Percentiles rank a stretch among this genome's conserved stretches.
phyloP scores from a whole-genome alignment of 176 grass and related monocot genomes.

The Bothriochloa decipiens region DNA sequence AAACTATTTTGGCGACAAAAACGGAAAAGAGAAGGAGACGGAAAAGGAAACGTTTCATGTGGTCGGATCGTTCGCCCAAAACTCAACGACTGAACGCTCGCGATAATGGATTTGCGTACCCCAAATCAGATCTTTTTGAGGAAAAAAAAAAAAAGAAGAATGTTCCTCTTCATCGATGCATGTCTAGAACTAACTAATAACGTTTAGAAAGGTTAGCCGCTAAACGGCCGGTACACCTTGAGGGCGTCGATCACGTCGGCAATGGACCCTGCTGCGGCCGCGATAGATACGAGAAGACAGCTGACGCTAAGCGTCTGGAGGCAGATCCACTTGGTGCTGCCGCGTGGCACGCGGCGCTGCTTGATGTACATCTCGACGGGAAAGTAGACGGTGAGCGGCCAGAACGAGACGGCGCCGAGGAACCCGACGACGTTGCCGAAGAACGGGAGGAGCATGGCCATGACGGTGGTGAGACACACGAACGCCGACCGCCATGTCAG shows the following conservation, averaged over 20 bases:
- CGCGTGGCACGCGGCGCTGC: constrained; percentile 44
- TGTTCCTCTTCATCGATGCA: no score
- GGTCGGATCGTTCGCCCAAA: no score
- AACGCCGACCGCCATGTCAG: constrained; percentile 65
- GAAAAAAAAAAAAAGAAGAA: no score
- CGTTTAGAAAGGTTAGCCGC: not conserved
- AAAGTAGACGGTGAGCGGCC: constrained; percentile 73
- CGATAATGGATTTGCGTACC: no score
- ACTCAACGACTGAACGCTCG: no score
- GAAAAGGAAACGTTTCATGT: no score
- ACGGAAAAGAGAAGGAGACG: no score
- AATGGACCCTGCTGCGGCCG: constrained; percentile 54
- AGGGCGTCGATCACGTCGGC: constrained; percentile 60
- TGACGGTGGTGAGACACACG: constrained; percentile 66
- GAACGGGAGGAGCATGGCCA: constrained; percentile 84
- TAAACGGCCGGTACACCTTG: constrained; percentile 66
- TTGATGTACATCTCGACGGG: constrained; percentile 79
- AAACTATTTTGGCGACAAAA: no score
- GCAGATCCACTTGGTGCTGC: constrained; percentile 44
- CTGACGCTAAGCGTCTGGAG: constrained; percentile 54
- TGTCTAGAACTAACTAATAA: no score
- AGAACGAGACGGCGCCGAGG: constrained; percentile 85
- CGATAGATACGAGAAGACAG: constrained; percentile 59
- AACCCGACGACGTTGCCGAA: constrained; percentile 79
- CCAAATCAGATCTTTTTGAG: no score